Conservation (phyloP, 495 filamentous ascomycete genomes). For the Annulohypoxylon moriforme region DNA sequence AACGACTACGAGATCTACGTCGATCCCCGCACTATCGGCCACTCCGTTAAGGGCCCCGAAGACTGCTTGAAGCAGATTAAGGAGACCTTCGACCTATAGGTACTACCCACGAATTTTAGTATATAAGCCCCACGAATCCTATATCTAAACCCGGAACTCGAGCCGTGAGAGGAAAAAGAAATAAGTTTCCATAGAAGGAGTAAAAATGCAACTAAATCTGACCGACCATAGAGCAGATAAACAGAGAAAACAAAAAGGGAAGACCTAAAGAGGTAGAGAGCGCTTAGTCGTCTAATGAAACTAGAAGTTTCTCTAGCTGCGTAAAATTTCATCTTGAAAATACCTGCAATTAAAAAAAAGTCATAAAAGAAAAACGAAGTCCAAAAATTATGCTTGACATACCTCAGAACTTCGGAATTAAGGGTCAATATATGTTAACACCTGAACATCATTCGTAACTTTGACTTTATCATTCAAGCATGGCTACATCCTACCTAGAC, state of each 20-base stretch:
- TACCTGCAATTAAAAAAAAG: not conserved
- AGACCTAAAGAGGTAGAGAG: constrained; percentile 1
- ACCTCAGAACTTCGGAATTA: not conserved
- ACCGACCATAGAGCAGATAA: constrained; percentile 3
- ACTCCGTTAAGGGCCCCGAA: constrained; percentile 81
- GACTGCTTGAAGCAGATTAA: constrained; percentile 82
- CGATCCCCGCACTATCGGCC: constrained; percentile 84
- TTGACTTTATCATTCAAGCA: constrained; percentile 34
- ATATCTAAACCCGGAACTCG: not conserved
- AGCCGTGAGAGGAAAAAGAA: not conserved
- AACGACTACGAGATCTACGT: constrained; percentile 95
- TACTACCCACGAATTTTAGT: not conserved
- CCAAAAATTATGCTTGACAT: not conserved
- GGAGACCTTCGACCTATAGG: constrained; percentile 79
- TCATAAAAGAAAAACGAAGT: not conserved
- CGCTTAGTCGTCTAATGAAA: constrained; percentile 2
- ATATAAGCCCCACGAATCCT: not conserved
- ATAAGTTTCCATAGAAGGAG: not conserved
- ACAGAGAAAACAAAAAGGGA: not conserved
- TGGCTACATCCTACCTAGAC: constrained; percentile 15
- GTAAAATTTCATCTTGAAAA: not conserved
- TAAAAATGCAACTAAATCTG: constrained; percentile 6
- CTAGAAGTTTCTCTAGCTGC: constrained; percentile 4
- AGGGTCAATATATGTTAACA: not conserved
- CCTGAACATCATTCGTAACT: constrained; percentile 19